Percentiles rank a stretch among this genome's conserved stretches.
Evolutionary conservation across 441 rosid species (phyloP).

Genomic region (Adansonia madagascariensis): DNA sequence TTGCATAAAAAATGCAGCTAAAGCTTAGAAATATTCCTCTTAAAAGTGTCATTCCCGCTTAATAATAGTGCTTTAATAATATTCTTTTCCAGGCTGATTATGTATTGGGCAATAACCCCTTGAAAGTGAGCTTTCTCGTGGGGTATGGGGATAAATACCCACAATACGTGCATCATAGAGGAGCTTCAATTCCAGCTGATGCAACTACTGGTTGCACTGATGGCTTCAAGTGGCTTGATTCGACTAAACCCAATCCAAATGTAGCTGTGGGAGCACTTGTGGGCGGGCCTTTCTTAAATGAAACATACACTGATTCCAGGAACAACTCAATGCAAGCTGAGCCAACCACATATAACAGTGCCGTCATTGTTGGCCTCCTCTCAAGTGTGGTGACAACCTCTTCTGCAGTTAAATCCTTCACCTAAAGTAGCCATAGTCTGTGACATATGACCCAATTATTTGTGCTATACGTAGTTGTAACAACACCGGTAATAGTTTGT

Average conservation of each 20-base stretch:
- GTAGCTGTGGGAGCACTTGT: conserved; percentile 81
- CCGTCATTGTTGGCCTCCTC: conserved; percentile 79
- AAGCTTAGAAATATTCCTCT: background rate
- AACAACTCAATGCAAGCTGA: conserved; percentile 84
- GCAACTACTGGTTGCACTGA: conserved; percentile 71
- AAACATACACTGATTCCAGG: conserved; percentile 65
- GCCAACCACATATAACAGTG: conserved; percentile 88
- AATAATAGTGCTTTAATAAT: background rate
- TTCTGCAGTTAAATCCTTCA: conserved; percentile 61
- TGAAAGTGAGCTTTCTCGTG: conserved; percentile 80
- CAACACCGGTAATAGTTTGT: conserved; percentile 7
- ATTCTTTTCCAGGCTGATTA: conserved; percentile 74
- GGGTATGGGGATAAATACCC: conserved; percentile 92
- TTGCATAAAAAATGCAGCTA: background rate
- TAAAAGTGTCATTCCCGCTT: background rate
- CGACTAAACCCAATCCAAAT: conserved; percentile 74
- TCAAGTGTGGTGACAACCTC: conserved; percentile 86
- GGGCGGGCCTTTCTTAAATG: conserved; percentile 87
- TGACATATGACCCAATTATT: conserved; percentile 17
- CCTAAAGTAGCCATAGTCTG: conserved; percentile 33
- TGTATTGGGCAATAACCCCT: conserved; percentile 77
- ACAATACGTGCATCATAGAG: conserved; percentile 87
- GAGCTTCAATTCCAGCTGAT: conserved; percentile 87
- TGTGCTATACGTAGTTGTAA: conserved; percentile 31
- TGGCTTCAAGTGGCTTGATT: conserved; percentile 76